These are phyloP conservation scores for Leccinum boreale DNA, from an alignment of 768 basidiomycete species.

Conservation along the genomic window DNA sequence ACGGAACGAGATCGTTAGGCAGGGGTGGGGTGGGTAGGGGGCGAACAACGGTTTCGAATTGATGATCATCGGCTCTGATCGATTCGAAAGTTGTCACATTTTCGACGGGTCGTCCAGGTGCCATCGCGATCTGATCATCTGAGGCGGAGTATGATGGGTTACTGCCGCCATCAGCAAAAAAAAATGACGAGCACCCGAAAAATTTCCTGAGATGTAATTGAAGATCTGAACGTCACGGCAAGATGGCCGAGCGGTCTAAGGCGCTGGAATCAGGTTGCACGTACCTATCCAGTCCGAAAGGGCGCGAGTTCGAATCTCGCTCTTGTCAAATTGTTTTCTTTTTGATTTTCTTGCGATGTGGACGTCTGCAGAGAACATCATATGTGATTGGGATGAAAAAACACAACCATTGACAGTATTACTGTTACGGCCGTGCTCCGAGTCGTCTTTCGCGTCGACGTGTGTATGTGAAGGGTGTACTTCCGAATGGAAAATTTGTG, in stretches of 20 bases:
- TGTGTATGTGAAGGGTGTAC: background rate
- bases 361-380: too few species aligned
- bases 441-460: background rate
- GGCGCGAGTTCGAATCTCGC: conserved; percentile 38
- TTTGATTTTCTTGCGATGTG: background rate
- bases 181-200: background rate
- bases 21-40: too few species aligned
- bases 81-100: background rate
- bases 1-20: background rate
- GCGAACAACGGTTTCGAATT: background rate
- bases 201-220: background rate
- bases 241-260: conserved; percentile 61
- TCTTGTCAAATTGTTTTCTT: conserved; percentile 29
- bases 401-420: too few species aligned
- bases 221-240: conserved; percentile 13
- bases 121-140: background rate
- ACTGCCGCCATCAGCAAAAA: too few species aligned
- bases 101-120: background rate
- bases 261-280: conserved; percentile 49
- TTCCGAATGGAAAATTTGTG: background rate
- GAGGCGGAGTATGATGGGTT: background rate
- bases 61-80: background rate
- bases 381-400: background rate
- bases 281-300: conserved; percentile 21
- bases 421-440: too few species aligned